Evolutionary conservation across 148 eudicot species (phyloP), one percentile per base, ranked within the genome.

Genomic region (Chenopodium berlandieri): DNA sequence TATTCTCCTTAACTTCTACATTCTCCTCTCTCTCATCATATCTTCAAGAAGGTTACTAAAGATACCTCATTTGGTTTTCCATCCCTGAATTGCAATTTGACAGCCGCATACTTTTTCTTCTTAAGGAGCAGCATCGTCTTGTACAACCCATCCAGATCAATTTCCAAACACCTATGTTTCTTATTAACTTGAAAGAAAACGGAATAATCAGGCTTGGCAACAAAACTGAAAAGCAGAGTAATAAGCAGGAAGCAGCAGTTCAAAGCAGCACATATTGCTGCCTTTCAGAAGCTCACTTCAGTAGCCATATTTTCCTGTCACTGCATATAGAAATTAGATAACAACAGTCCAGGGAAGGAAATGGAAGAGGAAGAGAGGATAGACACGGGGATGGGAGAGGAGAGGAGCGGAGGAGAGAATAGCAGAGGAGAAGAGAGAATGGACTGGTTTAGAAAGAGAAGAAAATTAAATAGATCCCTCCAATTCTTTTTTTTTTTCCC

Each of bases 21-120:
- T 75, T 19, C 81, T 83, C 77, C 32, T n/a, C 74, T 47, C 47
- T 75, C 31, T 78, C 34, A 12, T 37, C 50, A 46, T 63, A 78
- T 37, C n/a, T 52, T 68, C 40, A 64, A 73, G 34, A 64, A 80
- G 50, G 40, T 22, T 81, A 65, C 69, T 71, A 72, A 19, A 62
- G 75, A 50, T 86, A 92, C 99, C 97, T 94, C 98, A 80, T 92
- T 89, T 47, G 88, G 80, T 80, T 76, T 83, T 70, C 93, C 94
- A 81, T 94, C 95, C 86, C 87, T 94, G 79, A 88, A 85, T 68
- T 92, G 95, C 88, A 91, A 85, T 84, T 97, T 97, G 79, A 97
- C 97, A 79, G 98, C 99, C 64, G 99, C 99, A 87, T 97, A 97
- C 87, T 97, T 97, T 87, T 96, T 94, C 86, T 97, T 97, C 90